phyloP scores from a whole-genome alignment of 148 eudicot species.

The Silene uniflora region DNA sequence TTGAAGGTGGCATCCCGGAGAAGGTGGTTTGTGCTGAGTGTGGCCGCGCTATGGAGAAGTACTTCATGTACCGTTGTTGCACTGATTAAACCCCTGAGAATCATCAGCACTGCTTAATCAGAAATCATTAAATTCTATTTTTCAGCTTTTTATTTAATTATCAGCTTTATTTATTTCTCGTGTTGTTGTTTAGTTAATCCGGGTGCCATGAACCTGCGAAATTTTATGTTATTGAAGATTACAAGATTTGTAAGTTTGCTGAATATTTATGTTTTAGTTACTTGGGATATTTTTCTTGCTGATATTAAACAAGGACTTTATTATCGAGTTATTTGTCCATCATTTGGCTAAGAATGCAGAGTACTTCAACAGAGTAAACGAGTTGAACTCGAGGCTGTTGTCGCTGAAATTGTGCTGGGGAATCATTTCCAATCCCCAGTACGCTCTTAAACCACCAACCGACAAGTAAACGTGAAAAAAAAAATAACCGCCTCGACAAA shows the following conservation, averaged over 20 bases:
- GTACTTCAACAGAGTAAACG: no score
- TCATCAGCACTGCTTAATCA: neutral
- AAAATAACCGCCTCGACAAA: no score
- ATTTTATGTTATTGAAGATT: neutral
- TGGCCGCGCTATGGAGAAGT: constrained; percentile 77
- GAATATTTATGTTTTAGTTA: neutral
- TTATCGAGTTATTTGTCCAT: neutral
- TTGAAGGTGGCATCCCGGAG: constrained; percentile 38
- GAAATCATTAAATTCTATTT: neutral
- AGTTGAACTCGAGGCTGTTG: no score
- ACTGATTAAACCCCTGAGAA: constrained; percentile 37
- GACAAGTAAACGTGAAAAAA: no score
- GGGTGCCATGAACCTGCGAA: constrained; percentile 8
- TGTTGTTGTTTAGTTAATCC: neutral
- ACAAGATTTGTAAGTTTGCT: neutral
- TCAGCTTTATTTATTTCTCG: neutral
- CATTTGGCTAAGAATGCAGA: neutral
- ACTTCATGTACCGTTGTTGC: constrained; percentile 90
- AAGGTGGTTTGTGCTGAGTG: constrained; percentile 66
- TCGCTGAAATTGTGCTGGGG: no score
- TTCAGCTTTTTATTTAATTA: neutral
- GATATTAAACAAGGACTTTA: neutral
- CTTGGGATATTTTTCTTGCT: neutral
- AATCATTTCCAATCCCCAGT: no score
- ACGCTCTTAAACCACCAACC: no score